A percentile compares a stretch with the other conserved stretches of the same genome.
phyloP scores from a whole-genome alignment of 1,139 yeast species.

The Candida tetrigidarum region DNA sequence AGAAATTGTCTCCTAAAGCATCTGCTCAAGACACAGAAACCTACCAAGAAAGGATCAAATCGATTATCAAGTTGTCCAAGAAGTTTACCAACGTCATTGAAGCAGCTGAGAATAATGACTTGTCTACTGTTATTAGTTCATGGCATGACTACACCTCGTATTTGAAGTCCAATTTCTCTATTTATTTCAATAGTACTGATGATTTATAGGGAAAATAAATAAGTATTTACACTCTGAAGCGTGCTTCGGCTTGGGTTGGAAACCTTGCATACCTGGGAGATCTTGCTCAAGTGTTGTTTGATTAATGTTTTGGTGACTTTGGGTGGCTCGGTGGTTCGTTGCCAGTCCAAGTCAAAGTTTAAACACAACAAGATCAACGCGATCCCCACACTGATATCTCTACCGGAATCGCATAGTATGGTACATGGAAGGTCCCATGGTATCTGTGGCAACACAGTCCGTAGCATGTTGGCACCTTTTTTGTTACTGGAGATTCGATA shows the following conservation, averaged over 20 bases:
- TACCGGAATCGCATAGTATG: conserved; percentile 65
- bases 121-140: conserved; percentile 4
- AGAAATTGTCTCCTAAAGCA: conserved; percentile 45
- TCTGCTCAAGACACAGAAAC: conserved; percentile 41
- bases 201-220: conserved; percentile 21
- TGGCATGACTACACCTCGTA: conserved; percentile 16
- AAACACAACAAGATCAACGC: conserved; percentile 55
- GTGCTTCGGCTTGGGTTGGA: conserved; percentile 85
- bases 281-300: conserved; percentile 56
- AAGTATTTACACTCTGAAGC: conserved; percentile 64
- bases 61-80: conserved; percentile 19
- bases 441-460: conserved; percentile 42
- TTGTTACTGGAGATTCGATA: conserved; percentile 50
- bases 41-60: conserved; percentile 20
- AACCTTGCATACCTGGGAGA: conserved; percentile 50
- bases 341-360: conserved; percentile 49
- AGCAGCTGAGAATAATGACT: conserved; percentile 11
- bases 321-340: conserved; percentile 16
- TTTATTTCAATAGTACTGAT: conserved; percentile 18
- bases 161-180: conserved; percentile 14
- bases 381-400: conserved; percentile 68
- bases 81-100: conserved; percentile 15
- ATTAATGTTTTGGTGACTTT: conserved; percentile 55
- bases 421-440: conserved; percentile 30
- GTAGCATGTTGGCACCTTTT: conserved; percentile 62